Evolutionary conservation across 2,329 filamentous ascomycete genomes (phyloP), one percentile per base, ranked within the genome.

Genomic region (Aspergillus melleus): DNA sequence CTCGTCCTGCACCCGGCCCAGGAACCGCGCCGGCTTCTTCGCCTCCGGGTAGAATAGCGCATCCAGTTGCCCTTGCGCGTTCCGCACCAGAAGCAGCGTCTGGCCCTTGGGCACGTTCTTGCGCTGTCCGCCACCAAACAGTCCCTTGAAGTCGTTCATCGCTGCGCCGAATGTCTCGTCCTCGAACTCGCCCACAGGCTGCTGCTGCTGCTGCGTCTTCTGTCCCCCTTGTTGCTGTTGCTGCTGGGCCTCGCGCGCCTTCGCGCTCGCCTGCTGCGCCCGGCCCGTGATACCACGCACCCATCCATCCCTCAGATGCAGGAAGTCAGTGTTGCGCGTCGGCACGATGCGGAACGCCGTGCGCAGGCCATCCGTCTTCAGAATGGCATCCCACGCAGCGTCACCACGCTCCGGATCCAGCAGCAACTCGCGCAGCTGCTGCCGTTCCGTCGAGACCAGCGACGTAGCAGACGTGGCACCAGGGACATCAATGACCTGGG

Each of bases 321-420:
- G 87, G 76, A 97, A 98, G 76, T 98, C 93, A 19, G 95, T 99
- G 76, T 96, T 92, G 42, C 92, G 84, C n/a, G 92, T 92, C 0
- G 95, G 95, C 2, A 94, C 88, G 64, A 99, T 89, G 50, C 94
- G 86, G 78, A 96, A 88, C 0, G 88, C 85, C 26, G 88, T 94
- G 57, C 92, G 83, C n/a, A 94, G 86, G 0, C 86, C 84, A 3
- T 86, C 82, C 0, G 88, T 80, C 59, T 81, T 80, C 26, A 98
- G 78, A 2, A 96, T 81, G 14, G 83, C 79, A 49, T 87, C 83
- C 92, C 93, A 97, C 36, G 91, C 84, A 65, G 86, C 81, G 65
- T 90, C 89, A 64, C 91, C 88, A 65, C 85, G 80, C 30, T 81
- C 80, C 0, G 89, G 83, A 70, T 96, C 90, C 20, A 92, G 82